Evolutionary conservation across 805 yeast species (phyloP), one percentile per base, ranked within the genome.

Genomic region (Tetrapisispora iriomotensis): DNA sequence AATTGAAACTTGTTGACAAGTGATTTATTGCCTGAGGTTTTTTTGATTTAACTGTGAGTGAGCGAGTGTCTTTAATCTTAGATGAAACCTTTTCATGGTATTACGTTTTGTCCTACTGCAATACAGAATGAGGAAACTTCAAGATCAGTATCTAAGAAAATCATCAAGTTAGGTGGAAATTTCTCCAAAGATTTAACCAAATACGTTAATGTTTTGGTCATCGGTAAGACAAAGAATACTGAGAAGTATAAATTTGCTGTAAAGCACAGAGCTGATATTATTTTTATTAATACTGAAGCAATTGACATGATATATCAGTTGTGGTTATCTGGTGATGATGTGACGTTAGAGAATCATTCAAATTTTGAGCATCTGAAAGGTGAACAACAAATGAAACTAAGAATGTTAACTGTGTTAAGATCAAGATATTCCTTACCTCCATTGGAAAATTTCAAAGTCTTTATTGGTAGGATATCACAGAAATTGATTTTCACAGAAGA

Each of bases 31-130:
- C n/a, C n/a, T n/a, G n/a, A n/a, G n/a, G n/a, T n/a, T n/a, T n/a
- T n/a, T n/a, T n/a, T n/a, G n/a, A n/a, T n/a, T n/a, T n/a, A n/a
- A n/a, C n/a, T n/a, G n/a, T n/a, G n/a, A n/a, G n/a, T n/a, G n/a
- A n/a, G n/a, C n/a, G n/a, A n/a, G n/a, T n/a, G n/a, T n/a, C n/a
- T n/a, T n/a, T n/a, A n/a, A n/a, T n/a, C 3, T 14, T 33, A n/a
- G 24, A 50, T 50, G 51, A 54, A 51, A 40, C 62, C 80, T 13
- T 65, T 77, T 42, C 48, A 56, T 12, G 75, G 72, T 15, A 48
- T 71, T 27, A 63, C 66, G 33, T 77, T 77, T 54, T 76, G 82
- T 45, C 72, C 77, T 38, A 77, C 85, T 5, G 73, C 77, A 4
- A 57, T 77, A 62, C 44, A 45, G 3, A 45, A 45, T 36, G 52